A percentile compares a stretch with the other conserved stretches of the same genome.
Evolutionary conservation across 2,329 filamentous ascomycete species (phyloP).

Genomic region (Cyphellophora attinorum): DNA sequence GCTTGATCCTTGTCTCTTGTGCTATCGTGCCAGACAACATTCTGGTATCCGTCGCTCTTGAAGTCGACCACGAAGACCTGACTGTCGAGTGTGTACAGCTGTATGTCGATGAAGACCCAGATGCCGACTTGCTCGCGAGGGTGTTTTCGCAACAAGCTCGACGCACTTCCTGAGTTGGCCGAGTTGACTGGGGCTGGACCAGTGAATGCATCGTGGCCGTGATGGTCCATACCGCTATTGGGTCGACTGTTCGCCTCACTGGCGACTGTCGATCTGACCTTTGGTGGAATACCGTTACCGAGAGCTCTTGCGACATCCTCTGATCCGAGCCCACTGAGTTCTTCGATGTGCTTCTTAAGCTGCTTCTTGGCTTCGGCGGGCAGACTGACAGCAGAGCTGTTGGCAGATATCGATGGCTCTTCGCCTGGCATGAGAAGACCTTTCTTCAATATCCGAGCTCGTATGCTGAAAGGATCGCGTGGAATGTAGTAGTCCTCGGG

Average conservation of each 20-base stretch:
- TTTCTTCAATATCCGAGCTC: constrained; percentile 77
- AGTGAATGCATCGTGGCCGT: constrained; percentile 14
- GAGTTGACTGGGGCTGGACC: constrained; percentile 19
- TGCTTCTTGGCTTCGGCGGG: constrained; percentile 20
- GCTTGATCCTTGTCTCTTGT: constrained; percentile 26
- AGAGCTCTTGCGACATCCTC: constrained; percentile 17
- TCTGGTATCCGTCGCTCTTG: constrained; percentile 96
- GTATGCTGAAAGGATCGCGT: constrained; percentile 89
- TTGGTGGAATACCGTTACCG: constrained; percentile 7
- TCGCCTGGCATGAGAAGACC: constrained; percentile 54
- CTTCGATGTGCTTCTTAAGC: constrained; percentile 19
- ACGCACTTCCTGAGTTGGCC: constrained; percentile 15
- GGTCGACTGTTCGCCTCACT: constrained; percentile 10
- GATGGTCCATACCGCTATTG: constrained; percentile 12
- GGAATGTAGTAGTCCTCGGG: constrained; percentile 67
- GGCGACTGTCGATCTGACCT: constrained; percentile 8
- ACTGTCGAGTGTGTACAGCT: constrained; percentile 87
- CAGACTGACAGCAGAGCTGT: constrained; percentile 30
- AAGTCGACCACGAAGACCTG: constrained; percentile 95
- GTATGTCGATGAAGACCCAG: constrained; percentile 92
- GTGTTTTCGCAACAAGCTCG: constrained; percentile 14
- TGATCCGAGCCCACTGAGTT: constrained; percentile 15
- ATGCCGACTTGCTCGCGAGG: constrained; percentile 42
- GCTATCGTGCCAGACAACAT: constrained; percentile 47
- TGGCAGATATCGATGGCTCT: constrained; percentile 39